Evolutionary conservation across 176 grass and related monocot genomes (phyloP), one percentile per base, ranked within the genome.

Genomic region (Urochloa ruziziensis): DNA sequence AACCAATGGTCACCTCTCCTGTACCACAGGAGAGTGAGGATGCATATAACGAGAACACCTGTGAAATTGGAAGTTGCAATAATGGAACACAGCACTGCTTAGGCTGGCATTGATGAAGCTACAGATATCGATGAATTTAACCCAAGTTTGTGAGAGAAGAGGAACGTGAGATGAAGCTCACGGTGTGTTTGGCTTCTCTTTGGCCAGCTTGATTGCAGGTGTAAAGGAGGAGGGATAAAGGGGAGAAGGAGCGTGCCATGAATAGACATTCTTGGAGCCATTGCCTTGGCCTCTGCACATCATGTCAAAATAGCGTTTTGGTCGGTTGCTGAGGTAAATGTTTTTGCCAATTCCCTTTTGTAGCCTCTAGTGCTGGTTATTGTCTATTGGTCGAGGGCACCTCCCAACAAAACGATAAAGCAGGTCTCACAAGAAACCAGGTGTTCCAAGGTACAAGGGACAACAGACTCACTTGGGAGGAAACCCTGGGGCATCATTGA

Each of bases 241-340:
- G 34, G 81, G 1, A 58, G 81, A 2, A 76, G 79, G 58, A 77
- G 73, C 39, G 47, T 65, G 65, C 65, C 74, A 84, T 30, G 74
- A 79, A 73, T 54, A 16, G 86, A 74, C 86, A 18, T 67, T 39
- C 47, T 85, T 89, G 87, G 87, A 84, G 42, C 29, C 51, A 89
- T 80, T 79, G 62, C 42, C 70, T 85, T 85, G 87, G 70, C 75
- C 0, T 63, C 0, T 30, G 69, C 82, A 75, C 82, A 68, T 57
- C 36, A 85, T 61, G 77, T 87, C 75, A 87, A 84, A 74, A 27
- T 47, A 67, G 57, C 30, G 61, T 69, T 87, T 84, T 87, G 85
- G 80, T 80, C 34, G 62, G 61, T 80, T 86, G 40, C 63, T 56
- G 1, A 51, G 51, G 77, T 69, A n/a, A n/a, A 42, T 67, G 23